A percentile compares a stretch with the other conserved stretches of the same genome.
phyloP scores from a whole-genome alignment of 2,329 filamentous ascomycete species.

The Sarocladium brachiariae region DNA sequence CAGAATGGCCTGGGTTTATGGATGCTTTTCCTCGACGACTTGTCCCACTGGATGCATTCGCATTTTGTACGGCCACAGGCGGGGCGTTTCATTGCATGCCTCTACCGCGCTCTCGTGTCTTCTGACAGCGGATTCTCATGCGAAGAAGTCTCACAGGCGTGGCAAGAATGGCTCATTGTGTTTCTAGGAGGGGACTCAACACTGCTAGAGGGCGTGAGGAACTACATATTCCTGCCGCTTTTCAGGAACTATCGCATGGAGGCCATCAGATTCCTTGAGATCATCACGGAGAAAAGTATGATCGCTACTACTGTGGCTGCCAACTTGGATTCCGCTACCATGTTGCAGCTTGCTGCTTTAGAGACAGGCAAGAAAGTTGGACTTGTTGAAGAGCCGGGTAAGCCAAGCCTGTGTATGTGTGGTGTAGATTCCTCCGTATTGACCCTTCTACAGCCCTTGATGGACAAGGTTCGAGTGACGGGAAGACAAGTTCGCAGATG shows the following conservation, averaged over 20 bases:
- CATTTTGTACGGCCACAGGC: conserved; percentile 53
- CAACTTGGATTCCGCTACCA: conserved; percentile 44
- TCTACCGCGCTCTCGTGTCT: conserved; percentile 43
- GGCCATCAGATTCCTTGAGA: conserved; percentile 50
- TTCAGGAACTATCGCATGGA: conserved; percentile 51
- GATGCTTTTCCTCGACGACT: conserved; percentile 41
- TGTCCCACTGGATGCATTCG: conserved; percentile 50
- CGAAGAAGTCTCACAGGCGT: conserved; percentile 32
- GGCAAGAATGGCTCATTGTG: conserved; percentile 50
- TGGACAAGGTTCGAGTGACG: conserved; percentile 13
- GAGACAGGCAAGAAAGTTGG: conserved; percentile 66
- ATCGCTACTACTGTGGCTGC: conserved; percentile 37
- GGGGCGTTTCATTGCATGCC: conserved; percentile 53
- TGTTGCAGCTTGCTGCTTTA: conserved; percentile 59
- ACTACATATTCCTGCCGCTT: conserved; percentile 55
- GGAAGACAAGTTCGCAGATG: conserved; percentile 21
- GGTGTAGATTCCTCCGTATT: neutral
- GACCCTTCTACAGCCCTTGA: conserved; percentile 10
- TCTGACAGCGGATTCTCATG: conserved; percentile 17
- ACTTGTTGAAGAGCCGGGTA: conserved; percentile 61
- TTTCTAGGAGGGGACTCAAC: conserved; percentile 41
- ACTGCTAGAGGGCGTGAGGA: conserved; percentile 56
- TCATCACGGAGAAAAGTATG: conserved; percentile 45
- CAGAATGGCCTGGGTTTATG: conserved; percentile 29
- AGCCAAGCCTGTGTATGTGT: neutral